Evolutionary conservation across 495 filamentous ascomycete species (phyloP).

Genomic region (Aspergillus diversus): DNA sequence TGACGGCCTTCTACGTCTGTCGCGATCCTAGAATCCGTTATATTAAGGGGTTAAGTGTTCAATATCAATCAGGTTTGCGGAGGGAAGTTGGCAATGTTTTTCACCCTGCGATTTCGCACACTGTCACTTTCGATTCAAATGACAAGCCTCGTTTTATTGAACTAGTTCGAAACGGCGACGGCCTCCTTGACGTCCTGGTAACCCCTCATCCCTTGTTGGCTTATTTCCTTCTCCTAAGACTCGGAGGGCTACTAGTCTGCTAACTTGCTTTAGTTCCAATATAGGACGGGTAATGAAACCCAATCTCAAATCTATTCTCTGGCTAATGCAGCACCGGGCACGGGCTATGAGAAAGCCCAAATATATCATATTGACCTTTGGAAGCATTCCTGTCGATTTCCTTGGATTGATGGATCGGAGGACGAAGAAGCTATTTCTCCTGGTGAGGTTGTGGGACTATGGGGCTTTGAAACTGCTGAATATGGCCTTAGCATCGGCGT

Average conservation of each 20-base stretch:
- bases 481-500: not conserved
- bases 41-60: not conserved
- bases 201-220: no score
- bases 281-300: no score
- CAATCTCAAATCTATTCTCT: no score
- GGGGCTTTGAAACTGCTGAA: not conserved
- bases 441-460: conserved; percentile 7
- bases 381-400: not conserved
- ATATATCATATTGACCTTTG: no score
- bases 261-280: no score
- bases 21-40: not conserved
- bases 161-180: not conserved
- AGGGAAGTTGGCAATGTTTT: no score
- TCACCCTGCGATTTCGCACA: no score
- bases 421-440: not conserved
- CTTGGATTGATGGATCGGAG: not conserved
- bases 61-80: conserved; percentile 6
- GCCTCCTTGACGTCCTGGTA: no score
- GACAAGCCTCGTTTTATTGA: not conserved
- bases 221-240: no score
- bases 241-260: no score
- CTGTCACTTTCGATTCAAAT: not conserved
- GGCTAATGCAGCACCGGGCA: no score
- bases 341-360: no score
- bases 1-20: not conserved